Evolutionary conservation across 1,139 yeast species (phyloP).

Genomic region (Candida glucosophila): DNA sequence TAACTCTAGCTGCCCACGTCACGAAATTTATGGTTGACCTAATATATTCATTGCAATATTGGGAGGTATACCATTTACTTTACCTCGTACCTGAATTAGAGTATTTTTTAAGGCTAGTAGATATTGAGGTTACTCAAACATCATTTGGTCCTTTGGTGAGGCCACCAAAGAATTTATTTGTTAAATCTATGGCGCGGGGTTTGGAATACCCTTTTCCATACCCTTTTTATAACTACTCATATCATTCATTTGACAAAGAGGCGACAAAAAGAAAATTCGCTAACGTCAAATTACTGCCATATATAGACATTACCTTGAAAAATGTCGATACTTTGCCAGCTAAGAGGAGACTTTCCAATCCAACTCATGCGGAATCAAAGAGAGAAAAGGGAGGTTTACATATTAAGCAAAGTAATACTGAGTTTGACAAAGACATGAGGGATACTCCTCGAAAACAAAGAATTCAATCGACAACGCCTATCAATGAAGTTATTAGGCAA

Average conservation of each 20-base stretch:
- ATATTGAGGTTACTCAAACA: slow-evolving; percentile 29
- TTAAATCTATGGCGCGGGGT: slow-evolving; percentile 31
- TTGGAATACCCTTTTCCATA: slow-evolving; percentile 40
- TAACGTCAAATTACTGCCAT: slow-evolving; percentile 23
- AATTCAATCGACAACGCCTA: no score
- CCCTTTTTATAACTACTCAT: slow-evolving; percentile 39
- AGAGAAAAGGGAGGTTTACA: background rate
- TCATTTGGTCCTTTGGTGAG: slow-evolving; percentile 32
- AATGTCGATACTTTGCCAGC: slow-evolving; percentile 7
- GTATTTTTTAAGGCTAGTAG: slow-evolving; percentile 24
- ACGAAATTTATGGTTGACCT: slow-evolving; percentile 32
- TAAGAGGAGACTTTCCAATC: slow-evolving; percentile 4
- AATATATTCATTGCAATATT: slow-evolving; percentile 31
- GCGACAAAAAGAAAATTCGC: slow-evolving; percentile 19
- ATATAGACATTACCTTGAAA: slow-evolving; percentile 28
- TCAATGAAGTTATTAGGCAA: no score
- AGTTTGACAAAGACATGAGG: no score
- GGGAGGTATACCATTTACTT: slow-evolving; percentile 39
- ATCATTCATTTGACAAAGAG: slow-evolving; percentile 28
- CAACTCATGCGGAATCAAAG: background rate
- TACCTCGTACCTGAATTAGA: slow-evolving; percentile 25
- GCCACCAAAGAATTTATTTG: slow-evolving; percentile 34
- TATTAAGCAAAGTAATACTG: background rate
- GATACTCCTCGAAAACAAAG: no score
- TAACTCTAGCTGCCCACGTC: slow-evolving; percentile 28